phyloP scores from a whole-genome alignment of 495 filamentous ascomycete species.

The Podospora comata region DNA sequence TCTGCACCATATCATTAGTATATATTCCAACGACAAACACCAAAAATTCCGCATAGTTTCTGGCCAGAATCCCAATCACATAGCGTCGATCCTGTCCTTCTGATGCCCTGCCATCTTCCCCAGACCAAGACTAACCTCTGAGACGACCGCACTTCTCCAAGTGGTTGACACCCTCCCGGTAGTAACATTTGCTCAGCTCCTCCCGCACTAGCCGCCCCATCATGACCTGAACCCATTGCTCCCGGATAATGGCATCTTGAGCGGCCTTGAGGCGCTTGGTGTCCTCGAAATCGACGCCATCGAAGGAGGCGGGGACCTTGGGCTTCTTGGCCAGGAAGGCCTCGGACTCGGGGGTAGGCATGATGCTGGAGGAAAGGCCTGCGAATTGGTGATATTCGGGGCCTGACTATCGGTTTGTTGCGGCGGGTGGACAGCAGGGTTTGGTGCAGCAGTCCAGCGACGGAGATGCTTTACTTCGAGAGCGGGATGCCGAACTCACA shows the following conservation, averaged over 20 bases:
- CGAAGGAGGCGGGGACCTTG: conserved; percentile 87
- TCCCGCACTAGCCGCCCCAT: conserved; percentile 92
- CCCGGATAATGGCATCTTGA: conserved; percentile 88
- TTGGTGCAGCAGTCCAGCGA: conserved; percentile 16
- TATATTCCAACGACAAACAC: background rate
- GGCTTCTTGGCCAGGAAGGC: conserved; percentile 94
- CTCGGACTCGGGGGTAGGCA: conserved; percentile 89
- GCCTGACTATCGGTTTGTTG: conserved; percentile 7
- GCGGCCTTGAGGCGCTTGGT: conserved; percentile 84
- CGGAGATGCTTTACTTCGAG: conserved; percentile 14
- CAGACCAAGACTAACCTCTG: conserved; percentile 66
- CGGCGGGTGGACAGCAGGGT: conserved; percentile 18
- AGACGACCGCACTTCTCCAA: conserved; percentile 91
- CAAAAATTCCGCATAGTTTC: background rate
- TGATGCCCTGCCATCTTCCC: background rate
- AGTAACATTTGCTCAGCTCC: conserved; percentile 95
- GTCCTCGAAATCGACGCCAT: conserved; percentile 96
- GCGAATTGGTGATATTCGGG: conserved; percentile 4
- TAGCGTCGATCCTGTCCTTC: background rate
- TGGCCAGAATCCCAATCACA: background rate
- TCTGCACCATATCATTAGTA: conserved; percentile 51
- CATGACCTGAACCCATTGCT: conserved; percentile 98
- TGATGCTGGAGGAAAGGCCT: conserved; percentile 26
- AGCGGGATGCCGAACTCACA: conserved; percentile 4
- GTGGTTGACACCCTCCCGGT: conserved; percentile 91